Base-by-base conservation (phyloP, 805 yeast genomes). In the Tetrapisispora pingtungensis region DNA sequence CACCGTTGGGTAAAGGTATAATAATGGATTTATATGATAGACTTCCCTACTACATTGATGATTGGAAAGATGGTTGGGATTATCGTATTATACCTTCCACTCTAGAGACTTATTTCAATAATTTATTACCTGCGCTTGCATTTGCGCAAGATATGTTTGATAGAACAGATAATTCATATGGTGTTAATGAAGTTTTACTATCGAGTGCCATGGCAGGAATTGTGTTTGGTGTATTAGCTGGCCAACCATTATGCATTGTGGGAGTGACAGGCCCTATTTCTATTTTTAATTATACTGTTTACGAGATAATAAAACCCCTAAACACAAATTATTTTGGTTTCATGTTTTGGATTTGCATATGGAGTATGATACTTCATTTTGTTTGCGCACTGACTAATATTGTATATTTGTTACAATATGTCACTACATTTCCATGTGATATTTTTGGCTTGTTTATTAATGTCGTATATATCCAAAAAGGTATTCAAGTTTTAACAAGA, bases 81-180 rank as follows among this genome's bases (percentile, higher is more conserved):
- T 93, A 93, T 60, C 65, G 98, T 55, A 94, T 89, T 13, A 69
- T 90, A 1, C 98, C 98, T 0, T 71, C 95, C 0, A 80, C 87
- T 0, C 66, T 84, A 1, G 87, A 76, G 59, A 83, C 93, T 13
- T 90, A 83, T 62, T 88, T 93, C 70, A 88, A 95, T 36, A 90
- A 93, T 60, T 59, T 90, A 37, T 69, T 90, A 33, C 97, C 97
- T 1, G 97, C 97, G 0, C 73, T 90, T 35, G 96, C 97, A 0
- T 90, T 90, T 70, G 95, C 97, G 0, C 96, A 87, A 58, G 97
- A 90, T 59, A 84, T 90, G 96, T 89, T 88, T 62, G 96, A 89
- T 61, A 80, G 86, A 49, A 90, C 98, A 0, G 66, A 83, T 40
- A 79, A 84, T 51, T 73, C 89, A 12, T 90, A 87, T 56, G 98